Conservation (phyloP, 768 basidiomycete species). For the Phallus indusiatus region DNA sequence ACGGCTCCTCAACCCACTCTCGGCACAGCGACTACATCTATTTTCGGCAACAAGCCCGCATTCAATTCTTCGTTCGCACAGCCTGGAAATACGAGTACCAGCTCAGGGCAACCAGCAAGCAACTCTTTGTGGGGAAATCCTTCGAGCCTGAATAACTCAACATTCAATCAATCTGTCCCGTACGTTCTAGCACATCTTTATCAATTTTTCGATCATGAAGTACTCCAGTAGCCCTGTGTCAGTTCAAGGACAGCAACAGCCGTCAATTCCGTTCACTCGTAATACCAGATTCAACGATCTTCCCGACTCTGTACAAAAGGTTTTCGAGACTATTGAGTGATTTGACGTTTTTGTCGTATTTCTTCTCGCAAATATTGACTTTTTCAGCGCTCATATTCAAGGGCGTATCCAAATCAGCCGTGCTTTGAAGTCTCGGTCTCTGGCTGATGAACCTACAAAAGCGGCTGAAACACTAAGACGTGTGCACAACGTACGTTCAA, state of each 20-base stretch:
- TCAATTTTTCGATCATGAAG: constrained; percentile 10
- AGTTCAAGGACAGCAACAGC: constrained; percentile 15
- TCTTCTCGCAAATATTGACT: neutral
- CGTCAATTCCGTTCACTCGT: constrained; percentile 27
- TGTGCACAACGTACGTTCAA: constrained; percentile 51
- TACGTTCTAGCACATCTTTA: constrained; percentile 12
- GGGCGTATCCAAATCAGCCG: constrained; percentile 73
- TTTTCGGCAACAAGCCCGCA: neutral
- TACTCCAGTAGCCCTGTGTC: constrained; percentile 15
- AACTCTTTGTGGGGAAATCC: constrained; percentile 12
- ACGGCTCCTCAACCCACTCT: neutral
- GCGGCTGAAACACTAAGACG: constrained; percentile 59
- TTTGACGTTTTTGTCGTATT: constrained; percentile 14
- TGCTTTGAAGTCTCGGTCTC: constrained; percentile 64
- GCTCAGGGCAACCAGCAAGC: constrained; percentile 8
- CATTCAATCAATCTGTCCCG: constrained; percentile 19
- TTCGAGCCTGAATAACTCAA: constrained; percentile 18
- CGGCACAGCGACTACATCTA: neutral
- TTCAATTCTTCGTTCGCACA: neutral
- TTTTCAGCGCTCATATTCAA: constrained; percentile 54
- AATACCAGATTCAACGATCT: constrained; percentile 78
- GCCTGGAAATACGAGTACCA: constrained; percentile 1
- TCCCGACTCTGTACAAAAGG: constrained; percentile 55
- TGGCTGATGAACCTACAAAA: constrained; percentile 66
- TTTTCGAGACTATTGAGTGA: constrained; percentile 65